Evolutionary conservation across 1,139 yeast species (phyloP), one percentile per base, ranked within the genome.

Genomic region (Blastobotrys aristatus): DNA sequence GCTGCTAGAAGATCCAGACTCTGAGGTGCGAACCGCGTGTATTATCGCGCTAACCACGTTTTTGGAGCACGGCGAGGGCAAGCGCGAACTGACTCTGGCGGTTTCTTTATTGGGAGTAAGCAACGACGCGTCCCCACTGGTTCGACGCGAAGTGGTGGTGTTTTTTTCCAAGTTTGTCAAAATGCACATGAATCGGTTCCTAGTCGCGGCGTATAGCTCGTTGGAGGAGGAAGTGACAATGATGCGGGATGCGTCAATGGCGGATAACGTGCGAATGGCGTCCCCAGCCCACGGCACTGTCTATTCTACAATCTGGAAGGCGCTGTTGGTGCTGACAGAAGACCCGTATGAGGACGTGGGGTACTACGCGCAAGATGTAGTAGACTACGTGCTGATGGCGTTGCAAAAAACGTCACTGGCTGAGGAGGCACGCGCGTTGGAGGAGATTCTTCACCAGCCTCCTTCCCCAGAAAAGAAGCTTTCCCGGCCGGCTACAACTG

Each of bases 1-100:
- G 31, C 68, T 86, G 43, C 71, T 89, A 29, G 79, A 77, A 53
- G 97, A 92, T 63, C 96, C 97, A 0, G 88, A 90, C 41, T 97
- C 98, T 0, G 99, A 92, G 64, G 96, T 92, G 0, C 73, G 98
- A 51, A 84, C 96, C 0, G 87, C 97, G 0, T 79, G 88, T 10
- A 71, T 92, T 10, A 71, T 82, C 42, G 87, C 96, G 0, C 68
- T 92, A 43, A 79, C 90, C 2, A 79, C 80, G 30, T 87, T 84
- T 61, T 66, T 89, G 31, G 79, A 84, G 6, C 79, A 73, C 26
- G 71, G 68, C 36, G 59, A 70, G 33, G 72, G 70, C 54, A 62
- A 64, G 20, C 70, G 70, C 40, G 79, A 76, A 50, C 62, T 70
- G 2, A 67, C 68, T 26, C 62, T 77, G 47, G 70, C 78, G 0